Evolutionary conservation across 177 flowering plant genomes (phyloP).

Genomic region (Vitis hybrid): DNA sequence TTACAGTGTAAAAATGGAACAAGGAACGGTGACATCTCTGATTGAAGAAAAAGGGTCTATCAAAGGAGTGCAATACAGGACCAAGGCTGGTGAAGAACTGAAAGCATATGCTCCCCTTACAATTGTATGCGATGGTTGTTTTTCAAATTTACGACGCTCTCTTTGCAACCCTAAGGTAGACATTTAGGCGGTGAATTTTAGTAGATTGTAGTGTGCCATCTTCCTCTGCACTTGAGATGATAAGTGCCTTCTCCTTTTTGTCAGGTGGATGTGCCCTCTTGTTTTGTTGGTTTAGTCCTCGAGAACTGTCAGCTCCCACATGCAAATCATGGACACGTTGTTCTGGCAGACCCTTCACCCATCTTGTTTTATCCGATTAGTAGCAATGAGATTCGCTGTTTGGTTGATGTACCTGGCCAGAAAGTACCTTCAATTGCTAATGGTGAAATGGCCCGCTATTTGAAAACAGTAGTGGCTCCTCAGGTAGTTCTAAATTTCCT

Average conservation of each 20-base stretch:
- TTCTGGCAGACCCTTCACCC: slow-evolving; percentile 31
- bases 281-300: slow-evolving; percentile 27
- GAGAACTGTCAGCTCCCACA: slow-evolving; percentile 35
- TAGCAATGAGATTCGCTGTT: slow-evolving; percentile 25
- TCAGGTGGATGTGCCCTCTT: slow-evolving; percentile 25
- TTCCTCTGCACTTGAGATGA: no score
- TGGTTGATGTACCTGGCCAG: slow-evolving; percentile 24
- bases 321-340: slow-evolving; percentile 24
- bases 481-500: slow-evolving; percentile 15
- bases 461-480: slow-evolving; percentile 23
- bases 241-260: not conserved
- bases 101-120: slow-evolving; percentile 32
- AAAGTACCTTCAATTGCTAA: slow-evolving; percentile 24
- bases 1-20: slow-evolving; percentile 30
- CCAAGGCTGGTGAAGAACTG: slow-evolving; percentile 16
- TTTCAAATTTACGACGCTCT: slow-evolving; percentile 29
- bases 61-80: slow-evolving; percentile 29
- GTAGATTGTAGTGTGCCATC: not conserved
- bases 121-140: slow-evolving; percentile 28
- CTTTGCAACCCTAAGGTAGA: slow-evolving; percentile 27
- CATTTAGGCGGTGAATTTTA: not conserved
- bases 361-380: slow-evolving; percentile 28
- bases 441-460: slow-evolving; percentile 32
- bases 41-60: slow-evolving; percentile 30
- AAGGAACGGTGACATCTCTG: slow-evolving; percentile 31